A percentile compares a stretch with the other conserved stretches of the same genome.
Conservation (phyloP, 805 yeast genomes). For the Metschnikowia lochheadii region DNA sequence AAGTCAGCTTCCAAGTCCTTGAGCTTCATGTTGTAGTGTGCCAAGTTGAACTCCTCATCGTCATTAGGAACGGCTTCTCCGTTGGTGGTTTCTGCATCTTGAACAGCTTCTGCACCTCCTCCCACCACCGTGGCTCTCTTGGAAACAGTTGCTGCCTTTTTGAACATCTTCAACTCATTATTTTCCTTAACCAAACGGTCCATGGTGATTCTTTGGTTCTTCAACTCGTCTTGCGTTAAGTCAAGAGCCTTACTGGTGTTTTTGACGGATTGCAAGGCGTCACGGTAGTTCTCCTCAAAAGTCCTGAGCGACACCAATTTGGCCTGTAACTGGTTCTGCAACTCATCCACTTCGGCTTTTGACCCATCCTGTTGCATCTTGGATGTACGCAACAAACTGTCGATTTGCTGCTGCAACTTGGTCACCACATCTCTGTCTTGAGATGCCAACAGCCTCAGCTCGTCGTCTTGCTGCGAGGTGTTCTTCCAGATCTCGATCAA, state of each 20-base stretch:
- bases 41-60: conserved; percentile 32
- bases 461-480: conserved; percentile 11
- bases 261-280: conserved; percentile 66
- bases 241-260: conserved; percentile 74
- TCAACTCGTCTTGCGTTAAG: conserved; percentile 67
- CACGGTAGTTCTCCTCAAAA: conserved; percentile 63
- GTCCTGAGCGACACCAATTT: conserved; percentile 29
- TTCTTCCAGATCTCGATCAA: conserved; percentile 34
- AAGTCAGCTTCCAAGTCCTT: conserved; percentile 83
- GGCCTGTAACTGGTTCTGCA: conserved; percentile 29
- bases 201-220: conserved; percentile 52
- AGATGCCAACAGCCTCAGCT: conserved; percentile 6
- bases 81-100: conserved; percentile 8
- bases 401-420: conserved; percentile 53
- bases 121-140: conserved; percentile 10
- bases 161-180: conserved; percentile 59
- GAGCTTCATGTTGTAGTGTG: conserved; percentile 70
- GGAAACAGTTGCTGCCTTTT: conserved; percentile 38
- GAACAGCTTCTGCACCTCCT: conserved; percentile 17
- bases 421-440: conserved; percentile 26
- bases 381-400: conserved; percentile 48
- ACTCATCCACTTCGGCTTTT: conserved; percentile 27
- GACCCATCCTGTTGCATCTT: conserved; percentile 39
- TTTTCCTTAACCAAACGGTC: conserved; percentile 59
- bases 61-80: conserved; percentile 4